phyloP scores from a whole-genome alignment of 192 early-diverging fungal species.

The Coemansia sp. region DNA sequence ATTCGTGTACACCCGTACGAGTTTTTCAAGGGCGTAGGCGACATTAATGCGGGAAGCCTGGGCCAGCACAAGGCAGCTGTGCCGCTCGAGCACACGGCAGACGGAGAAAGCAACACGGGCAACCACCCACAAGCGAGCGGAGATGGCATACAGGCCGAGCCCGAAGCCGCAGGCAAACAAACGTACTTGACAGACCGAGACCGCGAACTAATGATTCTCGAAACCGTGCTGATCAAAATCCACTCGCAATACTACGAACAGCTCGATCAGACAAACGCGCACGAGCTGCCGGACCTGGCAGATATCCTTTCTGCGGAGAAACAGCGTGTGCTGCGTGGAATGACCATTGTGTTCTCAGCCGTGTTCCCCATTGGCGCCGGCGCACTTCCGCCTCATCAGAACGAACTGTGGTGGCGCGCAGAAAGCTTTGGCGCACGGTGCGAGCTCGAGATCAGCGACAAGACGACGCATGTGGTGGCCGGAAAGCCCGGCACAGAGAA shows the following conservation, averaged over 20 bases:
- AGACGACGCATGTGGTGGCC: slow-evolving; percentile 88
- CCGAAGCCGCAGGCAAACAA: slow-evolving; percentile 5
- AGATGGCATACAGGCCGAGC: slow-evolving; percentile 23
- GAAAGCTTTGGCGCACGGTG: slow-evolving; percentile 80
- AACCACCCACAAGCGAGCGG: slow-evolving; percentile 22
- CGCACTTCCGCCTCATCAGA: slow-evolving; percentile 58
- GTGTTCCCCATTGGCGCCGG: slow-evolving; percentile 67
- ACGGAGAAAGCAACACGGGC: slow-evolving; percentile 6
- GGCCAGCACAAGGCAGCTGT: slow-evolving; percentile 3
- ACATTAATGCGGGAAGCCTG: slow-evolving; percentile 78
- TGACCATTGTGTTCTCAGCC: slow-evolving; percentile 74
- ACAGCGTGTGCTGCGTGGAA: slow-evolving; percentile 62
- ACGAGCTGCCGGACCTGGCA: slow-evolving; percentile 36
- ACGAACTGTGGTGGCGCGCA: slow-evolving; percentile 83
- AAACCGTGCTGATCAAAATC: slow-evolving; percentile 62
- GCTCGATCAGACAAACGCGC: slow-evolving; percentile 23
- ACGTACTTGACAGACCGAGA: slow-evolving; percentile 57
- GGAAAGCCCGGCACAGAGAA: slow-evolving; percentile 77
- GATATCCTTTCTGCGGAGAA: slow-evolving; percentile 65
- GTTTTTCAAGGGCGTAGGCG: slow-evolving; percentile 92
- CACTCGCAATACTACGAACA: slow-evolving; percentile 69
- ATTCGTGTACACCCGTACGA: slow-evolving; percentile 87
- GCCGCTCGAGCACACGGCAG: slow-evolving; percentile 5
- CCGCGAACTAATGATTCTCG: slow-evolving; percentile 57
- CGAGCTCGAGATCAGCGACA: slow-evolving; percentile 56